Base-by-base conservation (phyloP, 2,329 filamentous ascomycete species). In the Hymenoscyphus linearis region DNA sequence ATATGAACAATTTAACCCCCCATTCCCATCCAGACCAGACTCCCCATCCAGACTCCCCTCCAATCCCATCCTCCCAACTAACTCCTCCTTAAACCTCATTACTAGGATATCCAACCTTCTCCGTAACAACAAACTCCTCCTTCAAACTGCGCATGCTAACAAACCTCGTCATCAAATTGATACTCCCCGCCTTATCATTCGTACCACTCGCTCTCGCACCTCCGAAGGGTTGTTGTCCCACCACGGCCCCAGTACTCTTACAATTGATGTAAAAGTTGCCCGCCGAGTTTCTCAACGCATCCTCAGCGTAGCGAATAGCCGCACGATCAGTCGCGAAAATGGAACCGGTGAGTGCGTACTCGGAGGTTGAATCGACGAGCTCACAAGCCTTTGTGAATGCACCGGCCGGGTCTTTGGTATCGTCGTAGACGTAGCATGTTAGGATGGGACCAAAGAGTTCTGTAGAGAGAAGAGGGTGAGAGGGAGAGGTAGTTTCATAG, bases 181-280 rank as follows among this genome's bases (percentile, higher is more conserved):
- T 75, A 70, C 85, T 87, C 37, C 87, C 87, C 16, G 87, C 86
- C 80, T 90, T 90, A 76, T 90, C 87, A 72, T 90, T 89, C 25
- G 87, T 90, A 27, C 87, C 87, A 64, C 84, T 87, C 6, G 85
- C 85, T 65, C 87, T 79, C 13, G 85, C 82, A 58, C 87, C 87
- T 25, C 87, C 87, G 72, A 90, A 90, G 3, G 87, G 84, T 77
- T 90, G 87, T 76, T 90, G 87, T 14, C 86, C 87, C 7, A 89
- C 86, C 26, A 90, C 85, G 16, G 87, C 86, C 44, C 86, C 87
- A 1, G 87, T 90, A 74, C 84, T 87, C 82, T 93, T 93, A 79
- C 87, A 89, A 78, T 93, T 93, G 76, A 93, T 81, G 77, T 93
- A 93, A 74, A 93, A 93, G 79, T 93, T 93, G 50, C 90, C 90